Evolutionary conservation across 768 basidiomycete genomes (phyloP).

Genomic region (Trametes sanguinea): DNA sequence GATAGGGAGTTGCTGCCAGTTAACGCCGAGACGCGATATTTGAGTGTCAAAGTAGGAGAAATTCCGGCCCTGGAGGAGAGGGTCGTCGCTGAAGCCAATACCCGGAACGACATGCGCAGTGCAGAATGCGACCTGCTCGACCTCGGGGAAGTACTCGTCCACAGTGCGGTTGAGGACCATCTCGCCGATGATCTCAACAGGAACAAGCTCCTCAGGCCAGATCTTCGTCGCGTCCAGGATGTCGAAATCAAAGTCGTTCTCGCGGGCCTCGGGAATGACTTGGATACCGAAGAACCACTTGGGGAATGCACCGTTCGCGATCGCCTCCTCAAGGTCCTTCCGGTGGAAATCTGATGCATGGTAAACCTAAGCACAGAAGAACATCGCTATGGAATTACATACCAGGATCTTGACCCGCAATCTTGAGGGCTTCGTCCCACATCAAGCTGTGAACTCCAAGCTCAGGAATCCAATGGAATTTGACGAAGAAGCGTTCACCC

Average conservation of each 20-base stretch:
- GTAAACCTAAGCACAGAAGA: neutral
- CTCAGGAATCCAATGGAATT: slow-evolving; percentile 83
- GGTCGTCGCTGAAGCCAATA: slow-evolving; percentile 75
- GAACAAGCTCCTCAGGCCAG: slow-evolving; percentile 81
- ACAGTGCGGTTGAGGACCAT: slow-evolving; percentile 63
- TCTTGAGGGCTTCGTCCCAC: slow-evolving; percentile 91
- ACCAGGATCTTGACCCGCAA: slow-evolving; percentile 82
- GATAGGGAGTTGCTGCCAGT: slow-evolving; percentile 82
- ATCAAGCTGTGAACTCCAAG: slow-evolving; percentile 81
- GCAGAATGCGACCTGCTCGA: slow-evolving; percentile 89
- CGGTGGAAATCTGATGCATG: slow-evolving; percentile 71
- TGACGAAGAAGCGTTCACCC: slow-evolving; percentile 78
- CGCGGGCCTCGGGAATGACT: slow-evolving; percentile 63
- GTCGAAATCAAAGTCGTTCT: slow-evolving; percentile 86
- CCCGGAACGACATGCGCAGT: slow-evolving; percentile 63
- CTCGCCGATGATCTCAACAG: slow-evolving; percentile 76
- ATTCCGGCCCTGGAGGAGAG: slow-evolving; percentile 81
- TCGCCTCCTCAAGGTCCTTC: slow-evolving; percentile 84
- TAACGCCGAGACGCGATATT: slow-evolving; percentile 74
- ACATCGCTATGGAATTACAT: slow-evolving; percentile 10
- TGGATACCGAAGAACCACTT: slow-evolving; percentile 84
- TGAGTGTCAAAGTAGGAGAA: slow-evolving; percentile 91
- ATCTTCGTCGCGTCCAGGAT: slow-evolving; percentile 86
- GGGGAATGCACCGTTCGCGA: slow-evolving; percentile 66
- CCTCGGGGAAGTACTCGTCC: slow-evolving; percentile 83